Conservation (phyloP, 805 yeast genomes). For the Candida pseudoglaebosa region DNA sequence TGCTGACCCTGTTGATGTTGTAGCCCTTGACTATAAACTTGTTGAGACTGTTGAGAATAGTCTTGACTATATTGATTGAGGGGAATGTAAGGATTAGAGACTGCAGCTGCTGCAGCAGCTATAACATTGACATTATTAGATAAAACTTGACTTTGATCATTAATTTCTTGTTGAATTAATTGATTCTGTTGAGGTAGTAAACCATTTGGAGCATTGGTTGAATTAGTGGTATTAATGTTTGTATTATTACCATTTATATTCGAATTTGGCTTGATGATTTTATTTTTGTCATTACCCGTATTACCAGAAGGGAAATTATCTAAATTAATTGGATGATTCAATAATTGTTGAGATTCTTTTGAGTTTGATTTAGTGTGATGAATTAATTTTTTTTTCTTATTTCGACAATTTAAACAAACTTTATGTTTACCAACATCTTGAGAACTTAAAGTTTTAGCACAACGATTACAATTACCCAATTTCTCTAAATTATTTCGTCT, state of each 20-base stretch:
- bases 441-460: slow-evolving; percentile 47
- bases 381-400: slow-evolving; percentile 41
- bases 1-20: background rate
- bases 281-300: background rate
- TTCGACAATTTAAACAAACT: slow-evolving; percentile 53
- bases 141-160: background rate
- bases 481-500: slow-evolving; percentile 54
- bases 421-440: slow-evolving; percentile 50
- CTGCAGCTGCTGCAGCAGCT: slow-evolving; percentile 1
- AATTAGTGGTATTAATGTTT: background rate
- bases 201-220: background rate
- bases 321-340: background rate
- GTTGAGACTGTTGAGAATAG: background rate
- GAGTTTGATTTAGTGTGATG: background rate
- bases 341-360: background rate
- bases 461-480: slow-evolving; percentile 59
- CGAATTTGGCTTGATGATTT: background rate
- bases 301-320: background rate
- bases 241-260: background rate
- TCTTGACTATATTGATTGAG: slow-evolving; percentile 7
- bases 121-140: background rate
- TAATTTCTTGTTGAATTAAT: background rate
- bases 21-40: too few relatives aligned
- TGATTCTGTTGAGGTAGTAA: background rate
- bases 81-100: background rate